These are phyloP conservation scores for Ceratocystis alfenasii DNA, from an alignment of 2,329 filamentous ascomycete species.

Conservation along the genomic window DNA sequence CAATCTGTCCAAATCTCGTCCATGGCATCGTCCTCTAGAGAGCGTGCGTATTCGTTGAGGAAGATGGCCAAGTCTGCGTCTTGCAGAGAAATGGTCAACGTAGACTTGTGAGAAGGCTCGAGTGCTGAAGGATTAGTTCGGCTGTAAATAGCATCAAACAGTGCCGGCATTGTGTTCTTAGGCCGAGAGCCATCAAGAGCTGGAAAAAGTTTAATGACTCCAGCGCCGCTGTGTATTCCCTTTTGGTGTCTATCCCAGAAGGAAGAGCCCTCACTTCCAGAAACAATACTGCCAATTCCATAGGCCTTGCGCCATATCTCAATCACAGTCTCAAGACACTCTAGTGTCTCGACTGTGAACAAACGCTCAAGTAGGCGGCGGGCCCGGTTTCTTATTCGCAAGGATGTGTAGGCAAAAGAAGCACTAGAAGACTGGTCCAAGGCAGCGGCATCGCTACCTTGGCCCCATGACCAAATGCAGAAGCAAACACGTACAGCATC, in stretches of 20 bases:
- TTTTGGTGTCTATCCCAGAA: conserved; percentile 4
- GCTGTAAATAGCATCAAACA: conserved; percentile 94
- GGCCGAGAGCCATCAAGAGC: conserved; percentile 84
- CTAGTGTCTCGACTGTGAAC: conserved; percentile 80
- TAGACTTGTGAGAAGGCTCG: conserved; percentile 70
- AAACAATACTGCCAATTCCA: conserved; percentile 27
- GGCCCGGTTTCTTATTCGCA: conserved; percentile 82
- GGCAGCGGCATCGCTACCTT: conserved; percentile 44
- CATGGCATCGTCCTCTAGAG: conserved; percentile 90
- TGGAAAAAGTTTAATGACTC: conserved; percentile 76
- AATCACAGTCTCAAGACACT: conserved; percentile 84
- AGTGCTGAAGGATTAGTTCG: conserved; percentile 74
- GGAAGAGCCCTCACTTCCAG: background rate
- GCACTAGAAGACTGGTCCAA: conserved; percentile 59
- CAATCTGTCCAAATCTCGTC: conserved; percentile 98
- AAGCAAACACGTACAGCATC: conserved; percentile 90
- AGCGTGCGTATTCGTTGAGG: conserved; percentile 76
- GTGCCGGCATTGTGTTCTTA: conserved; percentile 79
- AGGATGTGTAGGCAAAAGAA: conserved; percentile 80
- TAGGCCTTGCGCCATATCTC: conserved; percentile 59
- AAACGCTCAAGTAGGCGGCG: conserved; percentile 82
- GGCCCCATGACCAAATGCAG: conserved; percentile 88
- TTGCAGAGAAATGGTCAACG: conserved; percentile 70
- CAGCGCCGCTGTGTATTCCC: conserved; percentile 31
- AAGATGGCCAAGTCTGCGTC: conserved; percentile 81